Evolutionary conservation across 2,329 filamentous ascomycete species (phyloP), one percentile per base, ranked within the genome.

Genomic region (Chalaropsis ovoidea): DNA sequence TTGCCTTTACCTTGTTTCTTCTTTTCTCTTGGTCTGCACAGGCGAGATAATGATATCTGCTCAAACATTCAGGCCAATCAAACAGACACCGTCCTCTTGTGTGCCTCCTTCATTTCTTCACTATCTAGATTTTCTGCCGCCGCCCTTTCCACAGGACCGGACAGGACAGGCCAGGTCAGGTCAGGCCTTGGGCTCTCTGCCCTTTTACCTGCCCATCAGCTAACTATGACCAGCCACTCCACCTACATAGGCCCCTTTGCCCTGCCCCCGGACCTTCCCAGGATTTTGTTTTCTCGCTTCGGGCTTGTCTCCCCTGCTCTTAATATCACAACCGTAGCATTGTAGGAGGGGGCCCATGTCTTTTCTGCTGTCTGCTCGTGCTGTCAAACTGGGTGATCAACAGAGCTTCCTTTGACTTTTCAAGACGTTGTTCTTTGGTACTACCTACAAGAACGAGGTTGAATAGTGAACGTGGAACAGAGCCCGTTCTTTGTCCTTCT

Each of bases 211-310:
- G 8, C 8, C 4, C 1, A 10, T 10, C 8, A 39, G 8, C 35
- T 39, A 39, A 39, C 31, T 39, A n/a, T 39, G 35, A 39, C 35
- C 35, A 39, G 35, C 35, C 35, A 39, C 35, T 39, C 35, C 31
- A 39, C 35, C 8, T 6, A 39, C 35, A 39, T 10, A 39, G 8
- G 5, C 4, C 35, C 8, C 35, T 39, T 39, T 39, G 35, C 43
- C n/a, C n/a, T n/a, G n/a, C 11, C 43, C 54, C 27, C 5, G 54
- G 54, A 58, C 13, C 22, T 35, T 35, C 10, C 8, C 15, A 58
- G 54, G 27, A 58, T 58, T 39, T 58, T 58, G 54, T 58, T 58
- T 58, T 58, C 52, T 58, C 54, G 15, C 54, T 58, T 58, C 31
- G 27, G 31, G 10, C 54, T 35, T 19, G 27, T 58, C 27, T 39